Evolutionary conservation across 2,329 filamentous ascomycete genomes (phyloP), one percentile per base, ranked within the genome.

Genomic region (Fusarium sp.): DNA sequence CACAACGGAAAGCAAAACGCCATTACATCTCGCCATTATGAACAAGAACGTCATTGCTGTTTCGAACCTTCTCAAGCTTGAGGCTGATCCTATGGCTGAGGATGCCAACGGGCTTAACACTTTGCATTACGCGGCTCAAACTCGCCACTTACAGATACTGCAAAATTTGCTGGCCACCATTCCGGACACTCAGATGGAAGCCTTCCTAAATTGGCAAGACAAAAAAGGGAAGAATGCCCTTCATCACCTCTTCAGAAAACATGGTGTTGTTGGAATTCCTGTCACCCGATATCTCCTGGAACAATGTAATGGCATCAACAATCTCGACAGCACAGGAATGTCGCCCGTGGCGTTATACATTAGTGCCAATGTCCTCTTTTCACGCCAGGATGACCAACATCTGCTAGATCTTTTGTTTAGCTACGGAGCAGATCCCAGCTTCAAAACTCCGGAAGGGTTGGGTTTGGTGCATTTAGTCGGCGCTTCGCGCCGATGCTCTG

Each of bases 301-400:
- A 15, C 45, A 8, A 5, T 28, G 20, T 6, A 47, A 28, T 15
- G 18, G 26, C 18, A 47, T 47, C 4, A 28, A 28, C 26, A 5
- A 9, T 20, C 18, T 28, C 8, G 26, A 28, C 26, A 47, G 20
- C 8, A 15, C 12, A 22, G 26, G 44, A 9, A 47, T 47, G 45
- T 47, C 26, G 2, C 45, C 45, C 13, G 2, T 5, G 0, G 45
- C 45, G 0, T 6, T 28, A 7, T 47, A 15, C 22, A 8, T 15
- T 4, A 22, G 18, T 22, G 24, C 45, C 6, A 15, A 6, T 28
- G 26, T 28, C 44, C 2, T 47, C 5, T 0, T 20, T 14, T 9
- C 26, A 4, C 20, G 4, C 26, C 4, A 28, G 8, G 13, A 22
- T 47, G 26, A 28, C 5, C 8, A 47, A 10, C 0, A 22, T 7